Evolutionary conservation across 345 rosid genomes (phyloP).

Genomic region (Eutrema heterophyllum): DNA sequence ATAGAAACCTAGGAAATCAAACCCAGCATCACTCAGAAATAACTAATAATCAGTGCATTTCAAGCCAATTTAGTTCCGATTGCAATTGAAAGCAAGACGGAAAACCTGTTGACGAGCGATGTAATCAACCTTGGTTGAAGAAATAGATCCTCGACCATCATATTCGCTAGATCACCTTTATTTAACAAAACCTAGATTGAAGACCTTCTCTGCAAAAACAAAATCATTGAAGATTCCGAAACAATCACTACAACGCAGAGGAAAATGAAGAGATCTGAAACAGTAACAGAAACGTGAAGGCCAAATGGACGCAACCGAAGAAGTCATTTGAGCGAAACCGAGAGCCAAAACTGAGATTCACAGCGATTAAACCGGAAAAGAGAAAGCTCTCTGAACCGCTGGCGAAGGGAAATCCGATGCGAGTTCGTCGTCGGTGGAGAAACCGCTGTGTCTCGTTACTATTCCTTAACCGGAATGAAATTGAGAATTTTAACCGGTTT

Average conservation of each 20-base stretch:
- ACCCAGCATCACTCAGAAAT: not conserved
- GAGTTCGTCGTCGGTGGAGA: too few species aligned
- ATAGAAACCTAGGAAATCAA: not conserved
- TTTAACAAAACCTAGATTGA: slow-evolving; percentile 3
- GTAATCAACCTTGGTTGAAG: slow-evolving; percentile 89
- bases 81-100: not conserved
- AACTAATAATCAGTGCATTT: not conserved
- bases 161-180: not conserved
- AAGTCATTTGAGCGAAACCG: slow-evolving; percentile 18
- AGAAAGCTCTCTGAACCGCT: too few species aligned
- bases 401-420: too few species aligned
- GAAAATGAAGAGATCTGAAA: slow-evolving; percentile 23
- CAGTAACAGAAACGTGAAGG: not conserved
- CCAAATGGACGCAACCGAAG: slow-evolving; percentile 4
- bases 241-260: not conserved
- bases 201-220: not conserved
- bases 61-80: not conserved
- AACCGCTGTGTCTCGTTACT: too few species aligned
- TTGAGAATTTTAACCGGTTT: too few species aligned
- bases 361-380: too few species aligned
- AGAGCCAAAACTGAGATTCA: not conserved
- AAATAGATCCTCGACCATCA: slow-evolving; percentile 35
- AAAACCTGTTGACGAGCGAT: slow-evolving; percentile 89
- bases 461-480: too few species aligned
- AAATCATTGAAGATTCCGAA: not conserved